Base-by-base conservation (phyloP, 805 yeast species). In the Sungouiella thailandica region DNA sequence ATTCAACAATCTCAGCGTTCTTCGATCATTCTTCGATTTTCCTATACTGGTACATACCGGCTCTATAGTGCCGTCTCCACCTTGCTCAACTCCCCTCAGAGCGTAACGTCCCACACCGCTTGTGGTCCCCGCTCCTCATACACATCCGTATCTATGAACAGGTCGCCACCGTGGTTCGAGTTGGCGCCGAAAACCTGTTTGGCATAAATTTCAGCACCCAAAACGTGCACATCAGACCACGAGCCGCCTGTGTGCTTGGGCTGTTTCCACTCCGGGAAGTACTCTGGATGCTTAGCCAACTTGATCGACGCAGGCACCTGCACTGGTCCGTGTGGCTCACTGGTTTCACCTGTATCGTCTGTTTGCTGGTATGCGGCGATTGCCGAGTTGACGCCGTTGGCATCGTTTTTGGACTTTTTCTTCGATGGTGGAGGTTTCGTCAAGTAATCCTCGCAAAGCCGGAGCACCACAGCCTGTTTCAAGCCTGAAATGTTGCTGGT, bases 201-300 rank as follows among this genome's bases (percentile, higher is more conserved):
- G 13, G 95, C 77, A 28, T 86, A 81, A 31, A 89, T 83, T 58
- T 87, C 85, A 2, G 84, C 95, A 2, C 97, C 97, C 41, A 89
- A 62, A 52, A 89, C 86, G 38, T 77, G 70, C 20, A 81, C 76
- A 46, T 85, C 88, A 37, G 81, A 79, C 73, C 72, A 66, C 17
- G 82, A 80, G 1, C 90, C 88, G 24, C 61, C 59, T 27, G 39
- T 48, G 18, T 61, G 68, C 50, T 64, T 64, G 6, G 72, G 69
- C 40, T 58, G 55, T 60, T 89, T 89, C 97, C 97, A 90, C 46
- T 86, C 95, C 1, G 95, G 85, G 61, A 90, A 90, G 58, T 90
- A 89, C 36, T 90, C 97, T 0, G 96, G 94, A 56, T 77, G 72
- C 49, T 81, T 80, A 17, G 80, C 77, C 31, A 78, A 53, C 44